Percentiles rank a stretch among this genome's conserved stretches.
These are phyloP conservation scores for Dryadomyces quercivorus DNA, from an alignment of 2,329 filamentous ascomycete species.

Conservation along the genomic window DNA sequence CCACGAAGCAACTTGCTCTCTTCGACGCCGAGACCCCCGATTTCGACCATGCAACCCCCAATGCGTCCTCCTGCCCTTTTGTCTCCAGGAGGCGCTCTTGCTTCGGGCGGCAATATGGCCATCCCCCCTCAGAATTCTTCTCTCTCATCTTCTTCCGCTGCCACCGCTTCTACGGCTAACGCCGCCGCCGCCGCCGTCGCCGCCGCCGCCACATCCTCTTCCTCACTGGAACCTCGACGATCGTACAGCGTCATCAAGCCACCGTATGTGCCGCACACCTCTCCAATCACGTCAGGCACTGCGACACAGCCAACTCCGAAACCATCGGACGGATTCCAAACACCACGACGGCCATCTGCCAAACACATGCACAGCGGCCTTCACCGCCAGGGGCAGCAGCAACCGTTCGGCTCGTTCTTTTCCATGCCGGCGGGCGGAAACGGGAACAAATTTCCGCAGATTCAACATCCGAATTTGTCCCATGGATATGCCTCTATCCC, in stretches of 20 bases:
- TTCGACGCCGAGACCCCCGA: slow-evolving; percentile 40
- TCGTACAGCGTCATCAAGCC: slow-evolving; percentile 16
- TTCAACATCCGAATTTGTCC: slow-evolving; percentile 13
- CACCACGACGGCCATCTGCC: slow-evolving; percentile 7
- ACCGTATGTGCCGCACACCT: slow-evolving; percentile 14
- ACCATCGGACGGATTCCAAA: slow-evolving; percentile 16
- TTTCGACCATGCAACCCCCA: slow-evolving; percentile 7
- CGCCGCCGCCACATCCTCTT: neutral
- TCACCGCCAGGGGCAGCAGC: slow-evolving; percentile 13
- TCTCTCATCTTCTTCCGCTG: neutral
- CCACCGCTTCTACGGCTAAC: too few relatives aligned
- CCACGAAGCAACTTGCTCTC: slow-evolving; percentile 61
- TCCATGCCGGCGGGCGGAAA: slow-evolving; percentile 8
- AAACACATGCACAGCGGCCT: slow-evolving; percentile 3
- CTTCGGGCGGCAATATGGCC: slow-evolving; percentile 12
- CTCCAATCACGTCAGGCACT: slow-evolving; percentile 40
- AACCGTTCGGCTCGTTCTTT: slow-evolving; percentile 14
- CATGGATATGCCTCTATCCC: slow-evolving; percentile 10
- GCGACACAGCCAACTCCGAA: slow-evolving; percentile 14
- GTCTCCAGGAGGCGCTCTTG: slow-evolving; percentile 14
- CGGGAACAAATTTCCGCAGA: slow-evolving; percentile 12
- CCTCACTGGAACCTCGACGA: slow-evolving; percentile 7
- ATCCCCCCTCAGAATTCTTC: neutral
- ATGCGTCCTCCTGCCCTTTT: slow-evolving; percentile 8
- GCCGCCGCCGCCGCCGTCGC: too few relatives aligned